Conservation (phyloP, 1,284 basidiomycete genomes). For the Cutaneotrichosporon cavernicola region DNA sequence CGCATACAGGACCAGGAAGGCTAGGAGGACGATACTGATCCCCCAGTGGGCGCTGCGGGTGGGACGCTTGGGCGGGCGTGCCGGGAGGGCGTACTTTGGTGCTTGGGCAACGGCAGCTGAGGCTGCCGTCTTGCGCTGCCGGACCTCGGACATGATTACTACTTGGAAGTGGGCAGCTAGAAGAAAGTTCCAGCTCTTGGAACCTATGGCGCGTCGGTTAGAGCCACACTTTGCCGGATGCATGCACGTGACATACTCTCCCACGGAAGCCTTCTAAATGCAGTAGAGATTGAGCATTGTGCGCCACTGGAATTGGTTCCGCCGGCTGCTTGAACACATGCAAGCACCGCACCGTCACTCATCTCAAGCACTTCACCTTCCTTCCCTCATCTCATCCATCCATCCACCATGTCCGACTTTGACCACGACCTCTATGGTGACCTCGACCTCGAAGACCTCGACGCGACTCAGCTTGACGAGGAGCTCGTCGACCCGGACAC, state of each 20-base stretch:
- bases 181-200: background rate
- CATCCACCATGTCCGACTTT: conserved; percentile 42
- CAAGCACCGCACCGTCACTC: background rate
- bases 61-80: conserved; percentile 22
- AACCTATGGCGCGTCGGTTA: background rate
- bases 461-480: conserved; percentile 42
- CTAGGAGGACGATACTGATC: conserved; percentile 41
- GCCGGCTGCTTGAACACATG: too few species aligned
- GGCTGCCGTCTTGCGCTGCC: conserved; percentile 17
- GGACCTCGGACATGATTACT: conserved; percentile 4
- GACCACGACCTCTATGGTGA: conserved; percentile 46
- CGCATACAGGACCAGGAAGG: conserved; percentile 39
- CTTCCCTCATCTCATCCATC: background rate
- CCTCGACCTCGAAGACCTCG: conserved; percentile 44
- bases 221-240: background rate
- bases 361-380: background rate
- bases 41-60: conserved; percentile 39
- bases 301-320: background rate
- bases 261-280: background rate
- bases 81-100: conserved; percentile 15
- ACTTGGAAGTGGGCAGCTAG: background rate
- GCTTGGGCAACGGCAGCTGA: background rate
- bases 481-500: conserved; percentile 41
- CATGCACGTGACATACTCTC: background rate
- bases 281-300: background rate